phyloP scores from a whole-genome alignment of 495 filamentous ascomycete species.

The Aspergillus panamensis region DNA sequence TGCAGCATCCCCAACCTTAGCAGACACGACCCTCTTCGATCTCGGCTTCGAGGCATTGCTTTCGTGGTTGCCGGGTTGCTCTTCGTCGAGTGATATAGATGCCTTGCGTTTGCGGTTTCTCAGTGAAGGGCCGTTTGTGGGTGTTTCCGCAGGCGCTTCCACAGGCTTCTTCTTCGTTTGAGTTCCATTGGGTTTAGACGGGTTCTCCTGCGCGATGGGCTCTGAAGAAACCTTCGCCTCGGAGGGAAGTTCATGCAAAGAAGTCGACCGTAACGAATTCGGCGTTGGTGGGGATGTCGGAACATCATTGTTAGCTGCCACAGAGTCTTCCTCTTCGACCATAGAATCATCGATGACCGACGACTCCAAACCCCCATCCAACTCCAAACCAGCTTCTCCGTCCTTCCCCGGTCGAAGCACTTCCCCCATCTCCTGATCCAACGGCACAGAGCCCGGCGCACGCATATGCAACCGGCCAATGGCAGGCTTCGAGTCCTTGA shows the following conservation, averaged over 20 bases:
- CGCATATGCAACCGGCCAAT: conserved; percentile 28
- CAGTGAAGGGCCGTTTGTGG: conserved; percentile 16
- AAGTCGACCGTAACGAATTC: conserved; percentile 1
- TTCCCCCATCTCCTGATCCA: neutral
- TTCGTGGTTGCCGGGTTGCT: conserved; percentile 14
- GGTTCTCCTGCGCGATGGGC: neutral
- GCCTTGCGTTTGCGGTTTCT: conserved; percentile 41
- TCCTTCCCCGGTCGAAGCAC: neutral
- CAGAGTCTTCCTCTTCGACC: neutral
- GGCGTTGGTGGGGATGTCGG: neutral
- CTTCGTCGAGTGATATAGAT: conserved; percentile 20
- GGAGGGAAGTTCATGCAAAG: conserved; percentile 5
- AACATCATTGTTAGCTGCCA: neutral
- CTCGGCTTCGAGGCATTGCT: conserved; percentile 13
- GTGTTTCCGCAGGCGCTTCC: neutral
- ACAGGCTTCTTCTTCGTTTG: neutral
- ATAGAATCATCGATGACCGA: too few species aligned
- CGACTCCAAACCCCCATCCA: too few species aligned
- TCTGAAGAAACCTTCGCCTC: conserved; percentile 2
- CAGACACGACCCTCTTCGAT: conserved; percentile 31
- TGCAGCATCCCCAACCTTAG: conserved; percentile 19
- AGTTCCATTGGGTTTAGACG: neutral
- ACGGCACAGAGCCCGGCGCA: conserved; percentile 3
- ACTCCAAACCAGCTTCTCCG: too few species aligned
- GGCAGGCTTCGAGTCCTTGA: conserved; percentile 38